phyloP scores from a whole-genome alignment of 768 basidiomycete genomes.

The Phanerochaete sordida region DNA sequence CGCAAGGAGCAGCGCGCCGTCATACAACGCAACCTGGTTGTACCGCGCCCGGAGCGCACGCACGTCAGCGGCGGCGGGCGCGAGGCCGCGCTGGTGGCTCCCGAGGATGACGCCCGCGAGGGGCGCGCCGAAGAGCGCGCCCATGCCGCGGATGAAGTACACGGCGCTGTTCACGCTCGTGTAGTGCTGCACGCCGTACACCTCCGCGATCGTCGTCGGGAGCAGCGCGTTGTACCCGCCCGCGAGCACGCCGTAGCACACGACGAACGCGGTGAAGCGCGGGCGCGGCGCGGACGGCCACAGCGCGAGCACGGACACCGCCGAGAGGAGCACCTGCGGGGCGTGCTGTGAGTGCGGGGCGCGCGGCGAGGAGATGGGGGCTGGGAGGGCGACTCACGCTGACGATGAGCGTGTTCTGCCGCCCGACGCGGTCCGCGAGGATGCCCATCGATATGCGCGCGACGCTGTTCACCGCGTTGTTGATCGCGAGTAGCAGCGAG shows the following conservation, averaged over 20 bases:
- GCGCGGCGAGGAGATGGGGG: background rate
- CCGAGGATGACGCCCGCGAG: slow-evolving; percentile 40
- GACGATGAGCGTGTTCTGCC: slow-evolving; percentile 41
- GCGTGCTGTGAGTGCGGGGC: background rate
- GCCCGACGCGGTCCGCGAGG: slow-evolving; percentile 37
- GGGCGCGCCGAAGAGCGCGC: slow-evolving; percentile 38
- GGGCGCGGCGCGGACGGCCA: slow-evolving; percentile 37
- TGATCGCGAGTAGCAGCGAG: slow-evolving; percentile 37
- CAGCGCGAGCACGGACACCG: slow-evolving; percentile 36
- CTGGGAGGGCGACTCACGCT: slow-evolving; percentile 26
- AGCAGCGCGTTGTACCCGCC: slow-evolving; percentile 44
- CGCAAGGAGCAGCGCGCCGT: slow-evolving; percentile 32
- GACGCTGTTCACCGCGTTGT: slow-evolving; percentile 40
- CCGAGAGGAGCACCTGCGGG: slow-evolving; percentile 35
- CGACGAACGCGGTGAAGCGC: slow-evolving; percentile 37
- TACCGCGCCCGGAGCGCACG: slow-evolving; percentile 26
- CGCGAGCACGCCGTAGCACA: slow-evolving; percentile 40
- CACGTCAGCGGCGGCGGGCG: background rate
- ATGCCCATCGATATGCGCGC: slow-evolving; percentile 39
- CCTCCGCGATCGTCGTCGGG: slow-evolving; percentile 40
- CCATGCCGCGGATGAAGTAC: slow-evolving; percentile 40
- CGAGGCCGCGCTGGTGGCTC: slow-evolving; percentile 20
- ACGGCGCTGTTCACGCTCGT: slow-evolving; percentile 38
- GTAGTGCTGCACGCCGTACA: slow-evolving; percentile 42
- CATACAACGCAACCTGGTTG: slow-evolving; percentile 36